Conservation (phyloP, 305 asterid genomes). For the Plantago coronopus region DNA sequence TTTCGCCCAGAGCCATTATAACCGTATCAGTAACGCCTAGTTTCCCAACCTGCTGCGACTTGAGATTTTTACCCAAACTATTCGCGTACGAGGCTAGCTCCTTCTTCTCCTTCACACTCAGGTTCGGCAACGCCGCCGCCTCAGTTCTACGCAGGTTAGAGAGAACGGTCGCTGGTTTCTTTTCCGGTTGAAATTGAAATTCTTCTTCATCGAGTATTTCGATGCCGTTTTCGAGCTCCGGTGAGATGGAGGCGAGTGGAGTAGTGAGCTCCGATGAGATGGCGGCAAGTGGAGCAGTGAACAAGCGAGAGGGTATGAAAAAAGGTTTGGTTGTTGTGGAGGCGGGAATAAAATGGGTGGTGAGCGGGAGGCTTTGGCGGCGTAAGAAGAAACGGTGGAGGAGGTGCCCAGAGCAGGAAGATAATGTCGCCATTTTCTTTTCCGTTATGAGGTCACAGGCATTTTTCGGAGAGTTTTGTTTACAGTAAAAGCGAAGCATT, state of each 20-base stretch:
- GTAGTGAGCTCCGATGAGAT: constrained; percentile 19
- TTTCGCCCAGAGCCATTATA: constrained; percentile 65
- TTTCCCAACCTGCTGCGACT: constrained; percentile 89
- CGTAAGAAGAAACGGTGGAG: constrained; percentile 39
- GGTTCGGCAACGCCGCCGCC: constrained; percentile 40
- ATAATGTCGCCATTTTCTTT: constrained; percentile 38
- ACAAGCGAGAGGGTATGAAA: constrained; percentile 19
- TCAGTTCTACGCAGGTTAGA: constrained; percentile 21
- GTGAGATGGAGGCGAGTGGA: constrained; percentile 18
- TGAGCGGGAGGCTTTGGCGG: constrained; percentile 20
- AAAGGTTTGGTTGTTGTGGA: constrained; percentile 27
- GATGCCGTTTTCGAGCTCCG: constrained; percentile 25
- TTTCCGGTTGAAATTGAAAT: constrained; percentile 25
- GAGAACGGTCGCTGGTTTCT: constrained; percentile 13
- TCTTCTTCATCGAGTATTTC: constrained; percentile 25
- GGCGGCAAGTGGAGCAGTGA: constrained; percentile 15
- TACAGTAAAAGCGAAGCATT: too few relatives aligned
- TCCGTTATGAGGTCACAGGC: not conserved
- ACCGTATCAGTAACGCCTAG: constrained; percentile 87
- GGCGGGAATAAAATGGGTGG: constrained; percentile 4
- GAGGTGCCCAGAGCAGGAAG: constrained; percentile 29
- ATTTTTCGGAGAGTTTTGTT: too few relatives aligned
- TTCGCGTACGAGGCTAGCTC: constrained; percentile 82
- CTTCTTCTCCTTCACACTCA: constrained; percentile 76
- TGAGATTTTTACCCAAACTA: constrained; percentile 81